Evolutionary conservation across 768 basidiomycete genomes (phyloP).

Genomic region (Brasilioporus rufonigricans): DNA sequence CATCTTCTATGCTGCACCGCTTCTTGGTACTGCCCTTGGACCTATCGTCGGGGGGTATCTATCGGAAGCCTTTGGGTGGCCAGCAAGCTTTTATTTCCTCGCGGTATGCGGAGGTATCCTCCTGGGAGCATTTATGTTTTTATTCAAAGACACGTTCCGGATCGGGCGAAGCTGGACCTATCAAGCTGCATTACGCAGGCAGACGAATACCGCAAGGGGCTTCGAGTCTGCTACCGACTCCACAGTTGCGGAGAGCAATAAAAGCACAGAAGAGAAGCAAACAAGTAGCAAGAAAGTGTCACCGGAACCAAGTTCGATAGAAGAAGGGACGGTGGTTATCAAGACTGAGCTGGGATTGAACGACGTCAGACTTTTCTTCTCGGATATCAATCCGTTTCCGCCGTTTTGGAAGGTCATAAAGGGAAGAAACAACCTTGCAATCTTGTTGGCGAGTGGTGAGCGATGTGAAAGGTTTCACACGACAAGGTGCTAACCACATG

Average conservation of each 20-base stretch:
- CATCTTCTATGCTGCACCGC: conserved; percentile 74
- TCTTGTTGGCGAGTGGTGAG: conserved; percentile 41
- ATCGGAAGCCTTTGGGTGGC: conserved; percentile 70
- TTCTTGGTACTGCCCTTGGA: conserved; percentile 72
- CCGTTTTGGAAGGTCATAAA: conserved; percentile 59
- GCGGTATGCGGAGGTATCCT: conserved; percentile 56
- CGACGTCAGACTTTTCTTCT: conserved; percentile 53
- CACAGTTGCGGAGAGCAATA: conserved; percentile 13
- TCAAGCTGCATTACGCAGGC: conserved; percentile 57
- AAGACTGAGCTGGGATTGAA: conserved; percentile 12
- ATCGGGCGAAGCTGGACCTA: conserved; percentile 80
- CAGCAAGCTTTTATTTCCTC: conserved; percentile 82
- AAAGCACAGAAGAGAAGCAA: conserved; percentile 10
- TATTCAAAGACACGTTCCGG: conserved; percentile 84
- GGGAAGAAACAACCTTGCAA: conserved; percentile 63
- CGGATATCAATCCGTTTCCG: conserved; percentile 72
- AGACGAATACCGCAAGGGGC: conserved; percentile 27
- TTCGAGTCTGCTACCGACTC: conserved; percentile 23
- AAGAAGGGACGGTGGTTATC: conserved; percentile 20
- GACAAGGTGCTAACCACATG: conserved; percentile 7
- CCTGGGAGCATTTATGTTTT: conserved; percentile 54
- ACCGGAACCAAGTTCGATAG: conserved; percentile 16
- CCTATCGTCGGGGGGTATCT: conserved; percentile 71
- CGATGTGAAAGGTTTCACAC: not conserved
- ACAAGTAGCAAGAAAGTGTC: conserved; percentile 14